A percentile compares a stretch with the other conserved stretches of the same genome.
Conservation (phyloP, 768 basidiomycete species). For the Termitomyces sp. region DNA sequence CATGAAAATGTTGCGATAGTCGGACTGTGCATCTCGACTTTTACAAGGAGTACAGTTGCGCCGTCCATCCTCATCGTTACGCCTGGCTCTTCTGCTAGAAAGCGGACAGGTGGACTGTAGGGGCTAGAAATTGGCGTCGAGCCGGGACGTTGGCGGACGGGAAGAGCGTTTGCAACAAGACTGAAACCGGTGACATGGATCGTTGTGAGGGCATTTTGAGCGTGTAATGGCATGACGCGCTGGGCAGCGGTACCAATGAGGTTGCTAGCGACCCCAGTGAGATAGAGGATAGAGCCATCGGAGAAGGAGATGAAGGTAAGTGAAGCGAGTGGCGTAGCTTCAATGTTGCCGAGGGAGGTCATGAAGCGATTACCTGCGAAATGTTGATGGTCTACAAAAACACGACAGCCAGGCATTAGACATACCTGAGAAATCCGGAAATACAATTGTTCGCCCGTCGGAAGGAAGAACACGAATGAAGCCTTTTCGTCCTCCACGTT, state of each 20-base stretch:
- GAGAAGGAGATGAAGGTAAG: conserved; percentile 52
- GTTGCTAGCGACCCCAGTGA: conserved; percentile 53
- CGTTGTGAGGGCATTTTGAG: conserved; percentile 40
- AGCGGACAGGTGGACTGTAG: conserved; percentile 54
- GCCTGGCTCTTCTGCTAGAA: conserved; percentile 43
- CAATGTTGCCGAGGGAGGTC: conserved; percentile 61
- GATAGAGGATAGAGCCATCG: conserved; percentile 53
- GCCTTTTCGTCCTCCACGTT: conserved; percentile 58
- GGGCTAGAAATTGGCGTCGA: conserved; percentile 30
- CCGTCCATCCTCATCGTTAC: conserved; percentile 22
- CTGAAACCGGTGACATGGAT: conserved; percentile 47
- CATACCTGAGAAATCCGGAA: conserved; percentile 60
- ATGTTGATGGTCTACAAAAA: neutral
- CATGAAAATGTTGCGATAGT: conserved; percentile 55
- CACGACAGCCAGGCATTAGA: conserved; percentile 4
- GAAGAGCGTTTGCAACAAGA: conserved; percentile 49
- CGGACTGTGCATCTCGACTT: conserved; percentile 37
- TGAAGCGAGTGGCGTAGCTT: conserved; percentile 49
- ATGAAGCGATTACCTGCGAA: conserved; percentile 52
- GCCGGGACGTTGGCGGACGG: conserved; percentile 37
- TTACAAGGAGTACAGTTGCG: conserved; percentile 29
- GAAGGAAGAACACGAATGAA: conserved; percentile 55
- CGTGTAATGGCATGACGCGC: conserved; percentile 46
- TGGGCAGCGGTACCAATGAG: conserved; percentile 43
- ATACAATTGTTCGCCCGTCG: conserved; percentile 47